Evolutionary conservation across 2,329 filamentous ascomycete species (phyloP).

Genomic region (Fusarium transvaalense): DNA sequence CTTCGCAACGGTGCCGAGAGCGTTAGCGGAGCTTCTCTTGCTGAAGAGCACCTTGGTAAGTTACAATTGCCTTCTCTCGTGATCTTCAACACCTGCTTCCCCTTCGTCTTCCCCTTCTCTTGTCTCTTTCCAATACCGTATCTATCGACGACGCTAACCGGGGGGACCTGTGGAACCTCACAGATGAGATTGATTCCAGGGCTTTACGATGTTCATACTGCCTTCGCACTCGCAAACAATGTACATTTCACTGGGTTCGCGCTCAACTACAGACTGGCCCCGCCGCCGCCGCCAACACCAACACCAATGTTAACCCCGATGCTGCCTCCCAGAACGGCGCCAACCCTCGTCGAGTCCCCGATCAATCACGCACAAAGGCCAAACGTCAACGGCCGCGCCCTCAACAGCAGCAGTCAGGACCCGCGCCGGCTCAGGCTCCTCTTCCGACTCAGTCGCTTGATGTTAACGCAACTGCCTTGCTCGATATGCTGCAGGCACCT

Average conservation of each 20-base stretch:
- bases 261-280: slow-evolving; percentile 47
- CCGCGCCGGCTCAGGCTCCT: slow-evolving; percentile 41
- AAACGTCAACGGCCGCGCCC: slow-evolving; percentile 47
- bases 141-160: slow-evolving; percentile 44
- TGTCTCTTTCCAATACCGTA: slow-evolving; percentile 37
- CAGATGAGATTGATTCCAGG: slow-evolving; percentile 48
- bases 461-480: slow-evolving; percentile 46
- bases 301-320: slow-evolving; percentile 28
- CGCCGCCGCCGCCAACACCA: slow-evolving; percentile 28
- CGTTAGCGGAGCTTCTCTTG: slow-evolving; percentile 41
- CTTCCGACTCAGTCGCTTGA: slow-evolving; percentile 45
- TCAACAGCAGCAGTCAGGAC: slow-evolving; percentile 42
- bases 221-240: slow-evolving; percentile 48
- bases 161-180: slow-evolving; percentile 35
- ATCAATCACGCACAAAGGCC: slow-evolving; percentile 46
- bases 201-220: slow-evolving; percentile 48
- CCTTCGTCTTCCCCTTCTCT: slow-evolving; percentile 22
- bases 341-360: slow-evolving; percentile 42
- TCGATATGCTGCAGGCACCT: slow-evolving; percentile 49
- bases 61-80: slow-evolving; percentile 2
- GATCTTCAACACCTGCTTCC: background rate
- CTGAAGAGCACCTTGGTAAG: slow-evolving; percentile 48
- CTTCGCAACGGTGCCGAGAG: slow-evolving; percentile 41
- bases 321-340: slow-evolving; percentile 34
- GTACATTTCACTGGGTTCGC: slow-evolving; percentile 48